Evolutionary conservation across 2,329 filamentous ascomycete genomes (phyloP).

Genomic region (Alternaria arbusti): DNA sequence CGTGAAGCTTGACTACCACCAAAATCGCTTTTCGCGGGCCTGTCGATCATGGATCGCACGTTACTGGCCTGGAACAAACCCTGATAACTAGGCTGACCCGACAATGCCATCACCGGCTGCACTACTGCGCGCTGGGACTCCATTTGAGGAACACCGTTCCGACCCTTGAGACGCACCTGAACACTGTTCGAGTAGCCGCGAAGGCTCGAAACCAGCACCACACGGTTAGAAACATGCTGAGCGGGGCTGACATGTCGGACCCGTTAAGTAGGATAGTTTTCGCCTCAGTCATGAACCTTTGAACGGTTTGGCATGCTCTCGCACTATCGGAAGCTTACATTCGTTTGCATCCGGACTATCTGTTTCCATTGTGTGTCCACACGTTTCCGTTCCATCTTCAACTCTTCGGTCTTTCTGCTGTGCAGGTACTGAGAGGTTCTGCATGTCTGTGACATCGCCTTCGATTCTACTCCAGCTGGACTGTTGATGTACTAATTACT

Average conservation of each 20-base stretch:
- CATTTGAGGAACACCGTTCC: slow-evolving; percentile 18
- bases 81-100: slow-evolving; percentile 28
- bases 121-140: slow-evolving; percentile 22
- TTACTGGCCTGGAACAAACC: slow-evolving; percentile 19
- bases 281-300: slow-evolving; percentile 35
- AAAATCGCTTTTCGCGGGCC: slow-evolving; percentile 23
- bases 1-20: slow-evolving; percentile 39
- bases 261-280: slow-evolving; percentile 33
- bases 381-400: slow-evolving; percentile 30
- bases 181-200: slow-evolving; percentile 36
- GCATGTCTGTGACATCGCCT: slow-evolving; percentile 42
- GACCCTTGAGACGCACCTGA: slow-evolving; percentile 31
- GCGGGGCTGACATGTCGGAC: slow-evolving; percentile 25
- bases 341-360: slow-evolving; percentile 33
- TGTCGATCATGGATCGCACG: slow-evolving; percentile 26
- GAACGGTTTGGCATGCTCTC: slow-evolving; percentile 38
- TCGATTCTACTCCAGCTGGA: slow-evolving; percentile 40
- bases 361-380: slow-evolving; percentile 21
- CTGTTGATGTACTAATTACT: slow-evolving; percentile 47
- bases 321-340: slow-evolving; percentile 32
- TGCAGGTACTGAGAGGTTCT: slow-evolving; percentile 44
- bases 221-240: slow-evolving; percentile 39
- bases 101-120: slow-evolving; percentile 32
- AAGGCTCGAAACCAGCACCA: slow-evolving; percentile 34
- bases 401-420: slow-evolving; percentile 38